These are phyloP conservation scores for Inosperma sp. DNA, from an alignment of 768 basidiomycete species.

Conservation along the genomic window DNA sequence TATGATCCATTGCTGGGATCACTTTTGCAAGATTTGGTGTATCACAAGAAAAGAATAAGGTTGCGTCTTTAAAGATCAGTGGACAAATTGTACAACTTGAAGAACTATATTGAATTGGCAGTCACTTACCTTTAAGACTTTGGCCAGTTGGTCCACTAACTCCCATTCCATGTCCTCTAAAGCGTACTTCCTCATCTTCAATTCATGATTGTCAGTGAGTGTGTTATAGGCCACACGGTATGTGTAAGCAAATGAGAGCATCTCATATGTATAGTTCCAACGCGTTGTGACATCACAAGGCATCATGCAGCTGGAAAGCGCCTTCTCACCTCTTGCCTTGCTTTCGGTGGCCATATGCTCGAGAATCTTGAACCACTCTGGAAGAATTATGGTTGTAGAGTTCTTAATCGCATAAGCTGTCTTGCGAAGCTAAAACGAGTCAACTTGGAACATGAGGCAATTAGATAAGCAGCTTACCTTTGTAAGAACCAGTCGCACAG, in stretches of 20 bases:
- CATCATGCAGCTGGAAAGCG: slow-evolving; percentile 21
- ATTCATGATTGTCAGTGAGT: slow-evolving; percentile 19
- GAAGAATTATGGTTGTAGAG: slow-evolving; percentile 19
- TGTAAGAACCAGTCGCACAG: slow-evolving; percentile 25
- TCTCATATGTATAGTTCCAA: slow-evolving; percentile 39
- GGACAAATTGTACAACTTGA: neutral
- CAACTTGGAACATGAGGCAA: neutral
- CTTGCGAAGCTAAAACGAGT: slow-evolving; percentile 20
- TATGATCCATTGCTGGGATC: slow-evolving; percentile 23
- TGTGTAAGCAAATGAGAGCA: slow-evolving; percentile 30
- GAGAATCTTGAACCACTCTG: slow-evolving; percentile 18
- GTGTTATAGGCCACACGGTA: slow-evolving; percentile 28
- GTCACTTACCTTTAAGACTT: slow-evolving; percentile 29
- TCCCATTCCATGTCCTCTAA: slow-evolving; percentile 30
- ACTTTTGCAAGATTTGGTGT: slow-evolving; percentile 18
- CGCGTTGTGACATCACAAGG: slow-evolving; percentile 36
- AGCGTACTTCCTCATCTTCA: slow-evolving; percentile 23
- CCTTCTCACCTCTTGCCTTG: neutral
- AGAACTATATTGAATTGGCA: neutral
- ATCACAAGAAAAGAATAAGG: slow-evolving; percentile 27
- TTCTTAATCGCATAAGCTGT: slow-evolving; percentile 19
- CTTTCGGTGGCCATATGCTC: slow-evolving; percentile 3
- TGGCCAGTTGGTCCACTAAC: slow-evolving; percentile 27
- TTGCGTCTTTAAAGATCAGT: slow-evolving; percentile 35
- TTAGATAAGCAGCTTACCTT: slow-evolving; percentile 26